Conservation (phyloP, 1,284 basidiomycete species). For the Boletus calvinii region DNA sequence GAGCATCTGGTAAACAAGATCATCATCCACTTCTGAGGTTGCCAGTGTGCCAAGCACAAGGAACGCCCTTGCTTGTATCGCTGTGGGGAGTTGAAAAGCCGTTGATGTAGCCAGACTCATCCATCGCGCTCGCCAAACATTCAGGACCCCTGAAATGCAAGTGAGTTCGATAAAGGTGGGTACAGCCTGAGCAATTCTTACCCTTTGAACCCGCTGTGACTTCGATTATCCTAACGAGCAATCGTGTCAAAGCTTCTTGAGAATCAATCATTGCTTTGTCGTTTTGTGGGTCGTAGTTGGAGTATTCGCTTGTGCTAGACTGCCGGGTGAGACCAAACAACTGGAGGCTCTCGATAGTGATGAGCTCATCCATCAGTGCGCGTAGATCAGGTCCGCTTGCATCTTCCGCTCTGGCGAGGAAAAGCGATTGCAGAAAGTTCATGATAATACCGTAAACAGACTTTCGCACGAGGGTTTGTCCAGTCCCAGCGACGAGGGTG, state of each 20-base stretch:
- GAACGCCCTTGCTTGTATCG: constrained; percentile 88
- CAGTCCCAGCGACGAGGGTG: constrained; percentile 71
- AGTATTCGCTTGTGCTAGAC: constrained; percentile 64
- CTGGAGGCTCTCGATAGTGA: constrained; percentile 55
- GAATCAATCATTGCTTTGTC: constrained; percentile 65
- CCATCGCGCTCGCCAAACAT: constrained; percentile 92
- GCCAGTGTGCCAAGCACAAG: constrained; percentile 81
- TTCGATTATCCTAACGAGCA: constrained; percentile 66
- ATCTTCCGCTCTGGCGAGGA: constrained; percentile 59
- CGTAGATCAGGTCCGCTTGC: constrained; percentile 55
- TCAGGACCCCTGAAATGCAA: constrained; percentile 65
- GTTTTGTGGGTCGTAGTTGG: constrained; percentile 49
- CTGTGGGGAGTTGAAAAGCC: constrained; percentile 90
- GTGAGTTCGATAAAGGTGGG: constrained; percentile 4
- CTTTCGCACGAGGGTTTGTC: constrained; percentile 71
- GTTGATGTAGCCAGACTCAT: constrained; percentile 90
- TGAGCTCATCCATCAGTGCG: constrained; percentile 60
- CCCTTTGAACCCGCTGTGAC: constrained; percentile 68
- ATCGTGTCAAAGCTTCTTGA: constrained; percentile 65
- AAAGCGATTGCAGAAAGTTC: constrained; percentile 77
- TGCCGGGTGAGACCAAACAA: constrained; percentile 73
- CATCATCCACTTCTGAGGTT: constrained; percentile 80
- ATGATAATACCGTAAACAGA: constrained; percentile 80
- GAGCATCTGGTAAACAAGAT: constrained; percentile 86
- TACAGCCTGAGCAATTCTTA: constrained; percentile 34